These are phyloP conservation scores for Tricholoma saponaceum DNA, from an alignment of 768 basidiomycete genomes.

Conservation along the genomic window DNA sequence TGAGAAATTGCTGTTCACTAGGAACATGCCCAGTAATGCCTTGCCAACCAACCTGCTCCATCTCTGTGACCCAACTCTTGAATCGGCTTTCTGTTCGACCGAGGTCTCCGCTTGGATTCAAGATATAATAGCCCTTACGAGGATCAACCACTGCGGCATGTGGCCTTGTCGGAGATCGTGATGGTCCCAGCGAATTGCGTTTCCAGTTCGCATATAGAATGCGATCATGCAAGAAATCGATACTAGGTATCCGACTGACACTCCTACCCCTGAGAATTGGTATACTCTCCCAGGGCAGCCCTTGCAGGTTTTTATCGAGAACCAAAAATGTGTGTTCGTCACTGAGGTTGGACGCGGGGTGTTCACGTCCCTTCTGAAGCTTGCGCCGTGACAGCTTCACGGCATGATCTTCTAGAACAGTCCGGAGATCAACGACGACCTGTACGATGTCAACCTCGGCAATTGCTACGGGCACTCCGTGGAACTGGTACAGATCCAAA, in stretches of 20 bases:
- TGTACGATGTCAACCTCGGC: slow-evolving; percentile 92
- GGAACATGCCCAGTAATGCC: slow-evolving; percentile 75
- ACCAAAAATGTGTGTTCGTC: slow-evolving; percentile 85
- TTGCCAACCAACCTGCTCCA: slow-evolving; percentile 77
- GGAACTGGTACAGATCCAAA: slow-evolving; percentile 90
- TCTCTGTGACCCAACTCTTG: slow-evolving; percentile 67
- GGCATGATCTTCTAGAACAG: slow-evolving; percentile 69
- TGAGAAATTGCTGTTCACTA: slow-evolving; percentile 78
- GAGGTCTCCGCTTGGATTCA: slow-evolving; percentile 93
- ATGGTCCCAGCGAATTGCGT: slow-evolving; percentile 17
- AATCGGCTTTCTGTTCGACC: slow-evolving; percentile 80
- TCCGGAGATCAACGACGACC: slow-evolving; percentile 81
- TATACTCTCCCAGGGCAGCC: slow-evolving; percentile 94
- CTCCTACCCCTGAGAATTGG: slow-evolving; percentile 81
- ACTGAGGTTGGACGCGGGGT: slow-evolving; percentile 11
- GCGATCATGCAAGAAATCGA: slow-evolving; percentile 86
- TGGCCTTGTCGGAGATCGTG: slow-evolving; percentile 10
- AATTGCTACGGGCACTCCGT: slow-evolving; percentile 82
- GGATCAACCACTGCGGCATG: slow-evolving; percentile 60
- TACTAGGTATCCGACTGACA: slow-evolving; percentile 88
- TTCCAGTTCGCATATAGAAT: slow-evolving; percentile 54
- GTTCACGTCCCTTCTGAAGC: slow-evolving; percentile 18
- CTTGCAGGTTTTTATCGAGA: slow-evolving; percentile 85
- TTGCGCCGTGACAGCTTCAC: slow-evolving; percentile 26
- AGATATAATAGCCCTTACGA: slow-evolving; percentile 70